Evolutionary conservation across 352 stramenopile genomes (phyloP).

Genomic region (Globisporangium nodosum): DNA sequence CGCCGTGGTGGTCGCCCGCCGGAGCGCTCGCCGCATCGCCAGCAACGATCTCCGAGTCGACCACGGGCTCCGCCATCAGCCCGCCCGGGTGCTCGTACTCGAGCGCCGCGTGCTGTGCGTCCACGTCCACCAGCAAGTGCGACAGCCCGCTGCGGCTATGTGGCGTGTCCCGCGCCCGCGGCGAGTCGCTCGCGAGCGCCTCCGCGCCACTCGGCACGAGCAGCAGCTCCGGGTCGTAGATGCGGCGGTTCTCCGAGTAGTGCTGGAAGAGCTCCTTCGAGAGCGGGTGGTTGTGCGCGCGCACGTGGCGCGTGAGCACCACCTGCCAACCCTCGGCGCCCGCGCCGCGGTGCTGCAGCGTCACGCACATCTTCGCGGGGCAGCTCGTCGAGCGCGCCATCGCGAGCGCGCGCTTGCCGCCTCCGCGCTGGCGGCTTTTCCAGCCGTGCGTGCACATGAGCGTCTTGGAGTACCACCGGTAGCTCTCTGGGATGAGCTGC

Average conservation of each 20-base stretch:
- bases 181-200: not conserved
- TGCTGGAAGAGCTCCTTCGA: slow-evolving; percentile 71
- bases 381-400: slow-evolving; percentile 64
- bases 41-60: not conserved
- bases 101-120: not conserved
- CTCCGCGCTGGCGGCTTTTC: slow-evolving; percentile 63
- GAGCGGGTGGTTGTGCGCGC: slow-evolving; percentile 67
- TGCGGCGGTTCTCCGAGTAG: slow-evolving; percentile 73
- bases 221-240: slow-evolving; percentile 70
- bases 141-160: slow-evolving; percentile 2
- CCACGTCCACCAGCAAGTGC: slow-evolving; percentile 8
- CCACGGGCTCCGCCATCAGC: not conserved
- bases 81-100: not conserved
- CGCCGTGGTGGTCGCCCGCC: not conserved
- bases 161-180: not conserved
- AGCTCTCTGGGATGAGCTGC: slow-evolving; percentile 53
- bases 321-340: slow-evolving; percentile 50
- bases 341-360: slow-evolving; percentile 41
- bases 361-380: slow-evolving; percentile 77
- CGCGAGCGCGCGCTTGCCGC: slow-evolving; percentile 53
- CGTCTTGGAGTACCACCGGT: slow-evolving; percentile 79
- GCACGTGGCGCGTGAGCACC: slow-evolving; percentile 69
- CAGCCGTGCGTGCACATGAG: slow-evolving; percentile 78
- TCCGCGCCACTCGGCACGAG: slow-evolving; percentile 5
- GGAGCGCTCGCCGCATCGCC: not conserved